Evolutionary conservation across 768 basidiomycete species (phyloP).

Genomic region (Lactarius deliciosus): DNA sequence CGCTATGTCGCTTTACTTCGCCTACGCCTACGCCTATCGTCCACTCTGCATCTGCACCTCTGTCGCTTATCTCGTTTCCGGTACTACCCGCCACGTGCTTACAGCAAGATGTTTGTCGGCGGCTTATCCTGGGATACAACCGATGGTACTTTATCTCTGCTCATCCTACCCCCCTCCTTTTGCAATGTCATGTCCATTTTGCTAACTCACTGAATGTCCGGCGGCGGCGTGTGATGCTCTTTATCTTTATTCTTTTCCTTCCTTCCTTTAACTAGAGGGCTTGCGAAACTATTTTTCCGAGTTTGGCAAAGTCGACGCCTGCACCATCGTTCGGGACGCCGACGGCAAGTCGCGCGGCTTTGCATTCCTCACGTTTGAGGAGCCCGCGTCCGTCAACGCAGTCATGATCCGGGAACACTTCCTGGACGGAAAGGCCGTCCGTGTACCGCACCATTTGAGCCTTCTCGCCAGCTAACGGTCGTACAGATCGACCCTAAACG

Average conservation of each 20-base stretch:
- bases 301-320: conserved; percentile 96
- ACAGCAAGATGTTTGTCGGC: conserved; percentile 99
- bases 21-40: conserved; percentile 26
- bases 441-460: conserved; percentile 37
- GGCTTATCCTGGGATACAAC: conserved; percentile 99
- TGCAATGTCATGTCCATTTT: conserved; percentile 36
- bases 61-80: conserved; percentile 27
- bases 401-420: conserved; percentile 96
- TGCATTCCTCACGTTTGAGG: conserved; percentile 95
- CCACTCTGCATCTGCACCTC: conserved; percentile 28
- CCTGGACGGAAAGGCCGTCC: conserved; percentile 95
- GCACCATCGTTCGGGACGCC: conserved; percentile 98
- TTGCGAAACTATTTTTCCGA: conserved; percentile 89
- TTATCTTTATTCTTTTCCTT: background rate
- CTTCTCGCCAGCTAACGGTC: background rate
- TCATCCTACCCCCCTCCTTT: conserved; percentile 36
- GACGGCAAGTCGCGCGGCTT: conserved; percentile 95
- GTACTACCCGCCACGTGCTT: conserved; percentile 30
- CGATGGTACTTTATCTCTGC: conserved; percentile 70
- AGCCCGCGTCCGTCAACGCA: conserved; percentile 88
- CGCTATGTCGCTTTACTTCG: conserved; percentile 29
- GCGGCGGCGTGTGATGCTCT: conserved; percentile 32
- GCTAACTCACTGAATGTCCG: conserved; percentile 47
- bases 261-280: conserved; percentile 47
- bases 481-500: conserved; percentile 97